phyloP scores from a whole-genome alignment of 495 filamentous ascomycete genomes.

The Xylaria scruposa region DNA sequence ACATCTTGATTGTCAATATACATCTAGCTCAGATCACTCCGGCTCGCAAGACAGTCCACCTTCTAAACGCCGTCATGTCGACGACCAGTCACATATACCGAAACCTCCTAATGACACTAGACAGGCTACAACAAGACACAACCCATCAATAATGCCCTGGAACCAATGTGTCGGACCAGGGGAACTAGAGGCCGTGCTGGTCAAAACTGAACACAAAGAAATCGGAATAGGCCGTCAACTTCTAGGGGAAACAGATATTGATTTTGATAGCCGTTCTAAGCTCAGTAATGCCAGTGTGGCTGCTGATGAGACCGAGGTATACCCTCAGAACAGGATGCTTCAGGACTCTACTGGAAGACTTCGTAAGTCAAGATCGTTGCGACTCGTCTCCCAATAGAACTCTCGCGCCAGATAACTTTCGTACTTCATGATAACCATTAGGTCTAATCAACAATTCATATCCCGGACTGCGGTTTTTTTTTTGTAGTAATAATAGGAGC shows the following conservation, averaged over 20 bases:
- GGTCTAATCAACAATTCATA: background rate
- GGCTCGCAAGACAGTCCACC: slow-evolving; percentile 49
- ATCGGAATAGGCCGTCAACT: slow-evolving; percentile 37
- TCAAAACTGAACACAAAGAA: slow-evolving; percentile 33
- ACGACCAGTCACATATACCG: slow-evolving; percentile 42
- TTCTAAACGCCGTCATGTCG: slow-evolving; percentile 54
- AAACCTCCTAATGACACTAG: slow-evolving; percentile 30
- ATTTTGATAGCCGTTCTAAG: slow-evolving; percentile 61
- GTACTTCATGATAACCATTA: background rate
- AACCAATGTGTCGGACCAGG: slow-evolving; percentile 29
- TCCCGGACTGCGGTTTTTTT: background rate
- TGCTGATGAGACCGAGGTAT: slow-evolving; percentile 65
- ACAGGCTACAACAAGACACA: slow-evolving; percentile 29
- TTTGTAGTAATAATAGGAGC: background rate
- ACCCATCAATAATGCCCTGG: slow-evolving; percentile 34
- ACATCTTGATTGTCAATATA: slow-evolving; percentile 59
- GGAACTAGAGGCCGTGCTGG: slow-evolving; percentile 25
- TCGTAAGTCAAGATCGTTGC: slow-evolving; percentile 47
- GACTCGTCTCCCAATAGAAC: background rate
- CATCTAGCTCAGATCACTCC: slow-evolving; percentile 41
- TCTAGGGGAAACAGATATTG: slow-evolving; percentile 41
- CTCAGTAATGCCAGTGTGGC: slow-evolving; percentile 51
- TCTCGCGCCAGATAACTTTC: background rate
- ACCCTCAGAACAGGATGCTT: slow-evolving; percentile 64
- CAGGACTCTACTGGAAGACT: slow-evolving; percentile 63